Base-by-base conservation (phyloP, 495 filamentous ascomycete genomes). In the Massariosphaeria phaeospora region DNA sequence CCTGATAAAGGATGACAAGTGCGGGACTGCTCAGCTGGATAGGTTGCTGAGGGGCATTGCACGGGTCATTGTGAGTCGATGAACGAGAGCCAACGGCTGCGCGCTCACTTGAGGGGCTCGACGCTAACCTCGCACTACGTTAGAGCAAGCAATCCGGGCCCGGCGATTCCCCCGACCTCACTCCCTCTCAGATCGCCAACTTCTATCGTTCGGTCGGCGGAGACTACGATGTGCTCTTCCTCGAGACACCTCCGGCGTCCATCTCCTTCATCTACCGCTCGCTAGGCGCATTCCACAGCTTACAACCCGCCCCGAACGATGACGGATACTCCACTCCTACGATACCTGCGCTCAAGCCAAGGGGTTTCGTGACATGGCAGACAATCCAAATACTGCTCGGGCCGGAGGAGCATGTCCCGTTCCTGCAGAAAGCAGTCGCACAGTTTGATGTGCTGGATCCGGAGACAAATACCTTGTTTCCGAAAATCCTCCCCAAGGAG, bases 351-450 rank as follows among this genome's bases (percentile, higher is more conserved):
- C 73, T 98, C 49, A 90, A 89, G 33, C 74, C 77, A 0, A 80
- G 79, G 57, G 93, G 93, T 21, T 98, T 95, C 66, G 84, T 91
- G 34, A 82, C 84, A 64, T 98, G 91, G 91, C 88, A 96, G 75
- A 86, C 87, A 1, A 89, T 98, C 13, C 89, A 97, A 70, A 72
- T 95, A 25, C 75, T 97, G 26, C 78, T 97, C 11, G 87, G 84
- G 47, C 93, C 94, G 1, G 84, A 89, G 56, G 87, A 91, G 63
- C 91, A 97, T 72, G 85, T 85, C 1, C 81, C 81, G 1, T 91
- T 88, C 59, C 66, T 98, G 7, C 90, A 91, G 62, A 83, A 80
- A 59, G 89, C 94, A 0, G 83, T 95, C 9, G 76, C 73, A 29
- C 73, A 85, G 34, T 95, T 88, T 76, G 78, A 79, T 44, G 79